Percentiles rank a stretch among this genome's conserved stretches.
Conservation (phyloP, 495 filamentous ascomycete species). For the Entonaema liquescens region DNA sequence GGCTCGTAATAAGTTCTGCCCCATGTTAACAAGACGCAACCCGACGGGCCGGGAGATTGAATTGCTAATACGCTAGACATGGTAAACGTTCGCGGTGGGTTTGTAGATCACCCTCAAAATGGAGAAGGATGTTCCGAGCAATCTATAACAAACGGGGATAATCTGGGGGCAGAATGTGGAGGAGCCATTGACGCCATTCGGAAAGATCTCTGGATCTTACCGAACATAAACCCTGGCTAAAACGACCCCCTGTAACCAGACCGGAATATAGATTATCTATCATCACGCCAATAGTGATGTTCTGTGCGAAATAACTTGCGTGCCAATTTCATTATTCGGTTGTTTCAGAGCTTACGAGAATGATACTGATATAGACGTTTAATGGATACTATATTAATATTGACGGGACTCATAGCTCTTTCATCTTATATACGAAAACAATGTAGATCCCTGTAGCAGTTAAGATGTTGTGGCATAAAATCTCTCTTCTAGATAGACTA, state of each 20-base stretch:
- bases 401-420: neutral
- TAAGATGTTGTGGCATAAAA: no score
- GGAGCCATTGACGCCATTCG: slow-evolving; percentile 34
- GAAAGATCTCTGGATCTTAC: slow-evolving; percentile 34
- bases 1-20: neutral
- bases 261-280: slow-evolving; percentile 18
- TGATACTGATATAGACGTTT: neutral
- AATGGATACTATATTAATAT: neutral
- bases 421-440: no score
- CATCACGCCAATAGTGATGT: slow-evolving; percentile 27
- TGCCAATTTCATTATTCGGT: neutral
- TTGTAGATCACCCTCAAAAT: slow-evolving; percentile 30
- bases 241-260: slow-evolving; percentile 22
- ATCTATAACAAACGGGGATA: slow-evolving; percentile 32
- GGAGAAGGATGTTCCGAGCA: slow-evolving; percentile 43
- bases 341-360: neutral
- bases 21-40: slow-evolving; percentile 9
- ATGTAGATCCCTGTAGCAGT: no score
- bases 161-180: slow-evolving; percentile 21
- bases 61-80: neutral
- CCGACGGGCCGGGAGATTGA: slow-evolving; percentile 20
- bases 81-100: slow-evolving; percentile 27
- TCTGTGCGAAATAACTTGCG: slow-evolving; percentile 18
- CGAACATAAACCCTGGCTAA: slow-evolving; percentile 34
- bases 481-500: no score